Percentiles rank a stretch among this genome's conserved stretches.
These are phyloP conservation scores for Coemansia sp. DNA, from an alignment of 192 early-diverging fungal species.

Conservation along the genomic window DNA sequence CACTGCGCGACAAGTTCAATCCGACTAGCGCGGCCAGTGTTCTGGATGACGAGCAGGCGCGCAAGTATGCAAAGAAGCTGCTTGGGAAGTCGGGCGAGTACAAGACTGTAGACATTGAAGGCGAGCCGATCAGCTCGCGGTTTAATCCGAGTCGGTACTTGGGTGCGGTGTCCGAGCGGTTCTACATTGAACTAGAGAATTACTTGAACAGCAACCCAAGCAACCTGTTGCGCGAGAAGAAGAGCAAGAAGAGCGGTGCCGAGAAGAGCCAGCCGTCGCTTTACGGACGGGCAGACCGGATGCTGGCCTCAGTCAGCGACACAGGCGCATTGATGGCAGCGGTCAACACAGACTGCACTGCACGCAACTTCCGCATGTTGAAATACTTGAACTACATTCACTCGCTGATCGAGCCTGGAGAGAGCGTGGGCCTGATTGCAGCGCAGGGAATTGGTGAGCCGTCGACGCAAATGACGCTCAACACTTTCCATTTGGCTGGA, in stretches of 20 bases:
- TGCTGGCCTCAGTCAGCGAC: slow-evolving; percentile 68
- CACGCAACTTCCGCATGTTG: slow-evolving; percentile 81
- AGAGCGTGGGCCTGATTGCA: slow-evolving; percentile 95
- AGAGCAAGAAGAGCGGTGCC: slow-evolving; percentile 10
- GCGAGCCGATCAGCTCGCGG: slow-evolving; percentile 75
- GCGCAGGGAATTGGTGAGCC: slow-evolving; percentile 98
- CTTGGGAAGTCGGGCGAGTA: slow-evolving; percentile 66
- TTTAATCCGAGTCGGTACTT: slow-evolving; percentile 81
- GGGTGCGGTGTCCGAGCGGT: slow-evolving; percentile 87
- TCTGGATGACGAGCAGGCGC: slow-evolving; percentile 73
- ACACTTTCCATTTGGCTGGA: slow-evolving; percentile 99
- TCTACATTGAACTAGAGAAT: slow-evolving; percentile 67
- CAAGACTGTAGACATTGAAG: slow-evolving; percentile 7
- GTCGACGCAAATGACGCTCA: slow-evolving; percentile 99
- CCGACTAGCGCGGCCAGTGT: slow-evolving; percentile 63
- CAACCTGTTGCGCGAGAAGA: slow-evolving; percentile 38
- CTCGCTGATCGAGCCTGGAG: slow-evolving; percentile 94
- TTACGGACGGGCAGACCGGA: slow-evolving; percentile 51
- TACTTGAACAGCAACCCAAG: slow-evolving; percentile 47
- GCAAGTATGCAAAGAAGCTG: slow-evolving; percentile 72
- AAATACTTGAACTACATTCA: slow-evolving; percentile 96
- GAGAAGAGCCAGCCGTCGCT: slow-evolving; percentile 54
- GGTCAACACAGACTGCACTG: slow-evolving; percentile 60
- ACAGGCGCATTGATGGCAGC: slow-evolving; percentile 56
- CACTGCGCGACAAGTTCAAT: slow-evolving; percentile 77